Conservation (phyloP, 164 flowering plant genomes). For the Stephania cephalantha region DNA sequence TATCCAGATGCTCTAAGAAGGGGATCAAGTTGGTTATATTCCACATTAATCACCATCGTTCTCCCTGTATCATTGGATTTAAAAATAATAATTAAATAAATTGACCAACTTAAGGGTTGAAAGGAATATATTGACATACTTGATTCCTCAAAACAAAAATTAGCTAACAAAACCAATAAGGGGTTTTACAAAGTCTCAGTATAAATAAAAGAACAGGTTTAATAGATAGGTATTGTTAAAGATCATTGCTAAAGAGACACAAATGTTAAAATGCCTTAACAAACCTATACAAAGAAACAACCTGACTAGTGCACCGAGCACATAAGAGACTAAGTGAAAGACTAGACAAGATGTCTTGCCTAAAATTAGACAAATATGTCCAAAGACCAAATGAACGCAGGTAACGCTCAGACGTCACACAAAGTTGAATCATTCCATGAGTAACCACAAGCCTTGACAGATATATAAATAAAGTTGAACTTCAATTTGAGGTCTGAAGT, state of each 20-base stretch:
- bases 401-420: too few relatives aligned
- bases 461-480: too few relatives aligned
- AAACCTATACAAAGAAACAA: not conserved
- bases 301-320: not conserved
- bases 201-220: not conserved
- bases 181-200: not conserved
- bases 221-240: not conserved
- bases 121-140: not conserved
- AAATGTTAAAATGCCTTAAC: not conserved
- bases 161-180: not conserved
- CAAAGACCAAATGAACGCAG: too few relatives aligned
- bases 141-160: not conserved
- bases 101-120: not conserved
- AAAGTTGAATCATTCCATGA: too few relatives aligned
- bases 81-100: not conserved
- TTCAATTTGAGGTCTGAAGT: too few relatives aligned
- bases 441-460: too few relatives aligned
- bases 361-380: too few relatives aligned
- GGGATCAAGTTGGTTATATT: constrained; percentile 99
- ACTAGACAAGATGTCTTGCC: too few relatives aligned
- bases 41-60: constrained; percentile 97
- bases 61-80: constrained; percentile 51
- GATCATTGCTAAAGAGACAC: not conserved
- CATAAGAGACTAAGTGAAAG: not conserved
- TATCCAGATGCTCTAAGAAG: constrained; percentile 79